Conservation (phyloP, 2,329 filamentous ascomycete genomes). For the Talaromyces sp. region DNA sequence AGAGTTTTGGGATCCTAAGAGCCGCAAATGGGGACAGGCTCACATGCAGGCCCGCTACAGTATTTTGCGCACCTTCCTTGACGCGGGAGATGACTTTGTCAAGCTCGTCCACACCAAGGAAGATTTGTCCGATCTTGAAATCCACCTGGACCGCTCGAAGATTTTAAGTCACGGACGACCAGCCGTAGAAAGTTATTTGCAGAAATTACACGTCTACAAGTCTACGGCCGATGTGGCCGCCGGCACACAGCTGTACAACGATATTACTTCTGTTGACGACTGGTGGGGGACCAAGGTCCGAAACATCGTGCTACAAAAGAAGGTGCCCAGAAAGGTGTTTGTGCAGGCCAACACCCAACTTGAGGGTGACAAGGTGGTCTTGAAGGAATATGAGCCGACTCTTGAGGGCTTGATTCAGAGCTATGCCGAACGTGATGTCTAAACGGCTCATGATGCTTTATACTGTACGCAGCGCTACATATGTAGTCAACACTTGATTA, state of each 20-base stretch:
- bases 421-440: slow-evolving; percentile 60
- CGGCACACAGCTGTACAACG: slow-evolving; percentile 75
- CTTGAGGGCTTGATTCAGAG: slow-evolving; percentile 79
- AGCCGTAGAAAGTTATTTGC: slow-evolving; percentile 79
- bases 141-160: slow-evolving; percentile 78
- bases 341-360: slow-evolving; percentile 87
- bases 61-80: slow-evolving; percentile 72
- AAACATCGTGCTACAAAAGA: slow-evolving; percentile 55
- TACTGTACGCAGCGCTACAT: neutral
- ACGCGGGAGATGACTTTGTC: slow-evolving; percentile 83
- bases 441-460: slow-evolving; percentile 9
- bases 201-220: slow-evolving; percentile 91
- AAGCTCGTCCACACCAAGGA: slow-evolving; percentile 70
- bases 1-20: slow-evolving; percentile 93
- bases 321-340: slow-evolving; percentile 68
- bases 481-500: neutral
- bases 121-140: slow-evolving; percentile 74
- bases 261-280: slow-evolving; percentile 77
- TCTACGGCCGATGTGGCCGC: slow-evolving; percentile 76
- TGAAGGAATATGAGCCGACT: slow-evolving; percentile 84
- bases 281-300: slow-evolving; percentile 82
- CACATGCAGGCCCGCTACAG: slow-evolving; percentile 90
- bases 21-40: slow-evolving; percentile 84
- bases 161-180: slow-evolving; percentile 78
- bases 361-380: slow-evolving; percentile 63